Evolutionary conservation across 2,329 filamentous ascomycete genomes (phyloP).

Genomic region (Beauveria rudraprayagi): DNA sequence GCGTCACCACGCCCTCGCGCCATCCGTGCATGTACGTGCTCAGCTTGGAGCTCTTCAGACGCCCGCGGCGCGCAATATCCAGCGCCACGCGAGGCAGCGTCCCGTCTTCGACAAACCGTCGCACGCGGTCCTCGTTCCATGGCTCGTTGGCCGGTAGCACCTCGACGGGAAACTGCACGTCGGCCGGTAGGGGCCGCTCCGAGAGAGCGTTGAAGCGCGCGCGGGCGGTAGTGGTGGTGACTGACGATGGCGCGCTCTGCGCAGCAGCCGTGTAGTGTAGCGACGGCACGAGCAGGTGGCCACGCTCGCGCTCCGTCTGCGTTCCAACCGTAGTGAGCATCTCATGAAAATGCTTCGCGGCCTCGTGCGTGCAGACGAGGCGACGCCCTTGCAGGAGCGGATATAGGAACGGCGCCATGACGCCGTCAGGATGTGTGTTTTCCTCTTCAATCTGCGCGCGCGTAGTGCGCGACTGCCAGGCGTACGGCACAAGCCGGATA

Average conservation of each 20-base stretch:
- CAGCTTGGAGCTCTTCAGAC: slow-evolving; percentile 29
- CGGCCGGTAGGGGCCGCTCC: slow-evolving; percentile 19
- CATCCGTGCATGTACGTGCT: slow-evolving; percentile 34
- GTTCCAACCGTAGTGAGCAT: slow-evolving; percentile 30
- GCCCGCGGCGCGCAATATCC: slow-evolving; percentile 24
- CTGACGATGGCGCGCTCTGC: background rate
- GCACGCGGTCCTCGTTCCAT: slow-evolving; percentile 22
- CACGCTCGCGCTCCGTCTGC: slow-evolving; percentile 27
- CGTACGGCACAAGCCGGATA: slow-evolving; percentile 22
- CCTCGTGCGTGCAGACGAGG: slow-evolving; percentile 31
- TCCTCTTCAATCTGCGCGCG: slow-evolving; percentile 28
- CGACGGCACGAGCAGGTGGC: slow-evolving; percentile 24
- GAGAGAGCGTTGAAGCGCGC: slow-evolving; percentile 26
- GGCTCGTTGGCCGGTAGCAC: slow-evolving; percentile 16
- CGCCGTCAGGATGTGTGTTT: slow-evolving; percentile 19
- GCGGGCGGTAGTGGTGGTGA: slow-evolving; percentile 14
- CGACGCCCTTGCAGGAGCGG: slow-evolving; percentile 24
- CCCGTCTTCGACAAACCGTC: slow-evolving; percentile 13
- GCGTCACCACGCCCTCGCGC: slow-evolving; percentile 24
- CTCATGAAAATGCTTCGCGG: slow-evolving; percentile 31
- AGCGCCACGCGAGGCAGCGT: slow-evolving; percentile 26
- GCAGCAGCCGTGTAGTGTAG: slow-evolving; percentile 14
- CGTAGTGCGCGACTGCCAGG: slow-evolving; percentile 27
- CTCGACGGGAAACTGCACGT: slow-evolving; percentile 28
- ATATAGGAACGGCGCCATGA: slow-evolving; percentile 29